A percentile compares a stretch with the other conserved stretches of the same genome.
These are phyloP conservation scores for Yamadazyma oceani DNA, from an alignment of 1,139 yeast genomes.

Conservation along the genomic window DNA sequence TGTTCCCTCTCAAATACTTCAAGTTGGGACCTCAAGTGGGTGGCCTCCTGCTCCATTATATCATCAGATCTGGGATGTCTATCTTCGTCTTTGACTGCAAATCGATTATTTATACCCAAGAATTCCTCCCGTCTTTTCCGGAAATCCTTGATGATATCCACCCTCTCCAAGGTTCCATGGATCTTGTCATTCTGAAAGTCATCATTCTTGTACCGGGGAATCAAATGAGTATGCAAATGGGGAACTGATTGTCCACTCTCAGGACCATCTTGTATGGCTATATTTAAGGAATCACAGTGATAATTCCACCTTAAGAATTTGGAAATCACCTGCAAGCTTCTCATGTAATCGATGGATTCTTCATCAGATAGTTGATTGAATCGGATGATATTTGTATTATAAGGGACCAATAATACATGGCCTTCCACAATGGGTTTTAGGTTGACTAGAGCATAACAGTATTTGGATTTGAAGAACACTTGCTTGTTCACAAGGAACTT, in stretches of 20 bases:
- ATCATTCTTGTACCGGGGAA: conserved; percentile 70
- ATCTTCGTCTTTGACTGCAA: conserved; percentile 32
- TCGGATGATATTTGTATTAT: conserved; percentile 56
- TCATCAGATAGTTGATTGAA: conserved; percentile 66
- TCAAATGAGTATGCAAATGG: conserved; percentile 89
- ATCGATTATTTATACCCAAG: conserved; percentile 9
- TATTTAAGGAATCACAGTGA: conserved; percentile 77
- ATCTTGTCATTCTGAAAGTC: conserved; percentile 68
- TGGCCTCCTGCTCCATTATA: conserved; percentile 68
- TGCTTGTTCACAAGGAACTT: conserved; percentile 63
- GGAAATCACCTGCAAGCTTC: conserved; percentile 70
- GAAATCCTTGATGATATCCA: conserved; percentile 39
- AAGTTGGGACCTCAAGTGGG: conserved; percentile 45
- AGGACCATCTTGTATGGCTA: conserved; percentile 94
- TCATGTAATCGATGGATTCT: conserved; percentile 78
- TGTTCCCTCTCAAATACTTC: conserved; percentile 30
- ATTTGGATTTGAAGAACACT: conserved; percentile 55
- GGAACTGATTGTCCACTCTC: conserved; percentile 95
- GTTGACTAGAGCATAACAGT: conserved; percentile 82
- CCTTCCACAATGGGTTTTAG: conserved; percentile 90
- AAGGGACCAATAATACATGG: conserved; percentile 84
- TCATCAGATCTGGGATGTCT: conserved; percentile 54
- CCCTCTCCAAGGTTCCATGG: conserved; percentile 57
- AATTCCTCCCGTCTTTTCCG: conserved; percentile 26
- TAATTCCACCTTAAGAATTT: conserved; percentile 61